These are phyloP conservation scores for Cladosporium sp. DNA, from an alignment of 2,329 filamentous ascomycete species.

Conservation along the genomic window DNA sequence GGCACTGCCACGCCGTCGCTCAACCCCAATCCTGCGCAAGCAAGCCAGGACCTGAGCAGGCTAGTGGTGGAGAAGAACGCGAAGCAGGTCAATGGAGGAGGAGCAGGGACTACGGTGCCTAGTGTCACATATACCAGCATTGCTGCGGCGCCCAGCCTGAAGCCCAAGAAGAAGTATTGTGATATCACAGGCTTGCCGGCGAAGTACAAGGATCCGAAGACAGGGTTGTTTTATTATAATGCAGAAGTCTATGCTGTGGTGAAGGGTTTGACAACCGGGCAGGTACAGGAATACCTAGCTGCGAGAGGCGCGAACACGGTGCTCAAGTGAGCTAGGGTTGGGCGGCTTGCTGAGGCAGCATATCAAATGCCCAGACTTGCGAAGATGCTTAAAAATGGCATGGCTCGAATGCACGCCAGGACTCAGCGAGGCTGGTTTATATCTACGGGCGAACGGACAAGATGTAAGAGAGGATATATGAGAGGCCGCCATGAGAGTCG, in stretches of 20 bases:
- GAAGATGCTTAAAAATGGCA: background rate
- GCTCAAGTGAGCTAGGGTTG: slow-evolving; percentile 65
- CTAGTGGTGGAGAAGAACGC: slow-evolving; percentile 81
- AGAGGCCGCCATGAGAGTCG: background rate
- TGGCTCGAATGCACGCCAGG: background rate
- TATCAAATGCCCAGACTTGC: background rate
- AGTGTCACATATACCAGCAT: slow-evolving; percentile 89
- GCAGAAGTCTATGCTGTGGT: slow-evolving; percentile 87
- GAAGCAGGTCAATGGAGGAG: slow-evolving; percentile 37
- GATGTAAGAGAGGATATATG: background rate
- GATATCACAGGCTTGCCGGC: slow-evolving; percentile 93
- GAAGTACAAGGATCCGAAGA: slow-evolving; percentile 93
- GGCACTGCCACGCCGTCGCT: slow-evolving; percentile 51
- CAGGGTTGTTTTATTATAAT: slow-evolving; percentile 86
- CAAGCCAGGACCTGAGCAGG: slow-evolving; percentile 80
- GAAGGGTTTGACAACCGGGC: slow-evolving; percentile 74
- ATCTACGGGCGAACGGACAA: too few relatives aligned
- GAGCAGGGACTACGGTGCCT: slow-evolving; percentile 47
- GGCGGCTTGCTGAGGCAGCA: background rate
- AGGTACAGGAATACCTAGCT: slow-evolving; percentile 84
- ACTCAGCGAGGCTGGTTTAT: background rate
- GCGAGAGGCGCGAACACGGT: slow-evolving; percentile 90
- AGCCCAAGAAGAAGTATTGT: slow-evolving; percentile 82
- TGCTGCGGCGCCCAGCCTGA: slow-evolving; percentile 85
- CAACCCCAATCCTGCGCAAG: slow-evolving; percentile 84